phyloP scores from a whole-genome alignment of 371 early-diverging fungal genomes.

The Mucor circinelloides region DNA sequence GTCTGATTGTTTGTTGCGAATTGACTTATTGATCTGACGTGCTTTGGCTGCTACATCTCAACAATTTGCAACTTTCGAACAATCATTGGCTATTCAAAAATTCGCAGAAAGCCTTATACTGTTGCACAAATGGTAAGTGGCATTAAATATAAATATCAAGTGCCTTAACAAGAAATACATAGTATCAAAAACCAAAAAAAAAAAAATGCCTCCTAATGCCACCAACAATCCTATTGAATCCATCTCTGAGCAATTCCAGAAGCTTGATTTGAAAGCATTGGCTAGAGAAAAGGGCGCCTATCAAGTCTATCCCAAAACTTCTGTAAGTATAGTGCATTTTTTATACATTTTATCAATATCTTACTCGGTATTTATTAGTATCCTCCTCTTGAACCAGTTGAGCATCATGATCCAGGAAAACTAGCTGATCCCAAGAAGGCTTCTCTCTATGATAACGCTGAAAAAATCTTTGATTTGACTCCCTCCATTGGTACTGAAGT shows the following conservation, averaged over 20 bases:
- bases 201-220: slow-evolving; percentile 17
- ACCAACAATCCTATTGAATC: neutral
- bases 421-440: slow-evolving; percentile 54
- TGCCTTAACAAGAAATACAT: neutral
- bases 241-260: slow-evolving; percentile 1
- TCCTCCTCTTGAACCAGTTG: slow-evolving; percentile 27
- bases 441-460: slow-evolving; percentile 50
- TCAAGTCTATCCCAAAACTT: slow-evolving; percentile 5
- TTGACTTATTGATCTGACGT: neutral
- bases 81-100: neutral
- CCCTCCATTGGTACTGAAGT: slow-evolving; percentile 64
- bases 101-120: neutral
- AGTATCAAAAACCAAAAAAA: neutral
- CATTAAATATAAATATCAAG: neutral
- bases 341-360: neutral
- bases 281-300: slow-evolving; percentile 7
- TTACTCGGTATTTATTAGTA: slow-evolving; percentile 5
- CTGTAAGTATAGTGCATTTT: neutral
- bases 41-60: neutral
- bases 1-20: neutral
- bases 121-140: neutral
- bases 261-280: slow-evolving; percentile 13
- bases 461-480: slow-evolving; percentile 53
- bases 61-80: neutral
- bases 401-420: slow-evolving; percentile 32